phyloP scores from a whole-genome alignment of 192 early-diverging fungal species.

The Kappamyces sp. region DNA sequence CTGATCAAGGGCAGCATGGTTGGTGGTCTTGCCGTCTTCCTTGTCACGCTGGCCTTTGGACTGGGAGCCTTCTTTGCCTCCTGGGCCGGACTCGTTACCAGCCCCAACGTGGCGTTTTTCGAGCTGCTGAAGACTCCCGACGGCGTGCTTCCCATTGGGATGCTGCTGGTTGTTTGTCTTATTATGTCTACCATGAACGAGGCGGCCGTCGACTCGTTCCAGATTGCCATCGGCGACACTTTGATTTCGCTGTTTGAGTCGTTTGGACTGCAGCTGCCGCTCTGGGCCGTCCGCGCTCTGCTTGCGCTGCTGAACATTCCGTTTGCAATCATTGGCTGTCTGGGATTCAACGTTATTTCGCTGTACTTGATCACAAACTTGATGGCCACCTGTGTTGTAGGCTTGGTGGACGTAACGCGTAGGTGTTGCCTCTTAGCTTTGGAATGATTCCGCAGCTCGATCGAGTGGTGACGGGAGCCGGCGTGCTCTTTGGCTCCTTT shows the following conservation, averaged over 20 bases:
- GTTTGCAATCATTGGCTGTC: constrained; percentile 23
- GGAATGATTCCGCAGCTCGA: constrained; percentile 30
- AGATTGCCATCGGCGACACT: constrained; percentile 41
- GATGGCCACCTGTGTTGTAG: constrained; percentile 21
- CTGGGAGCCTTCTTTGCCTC: constrained; percentile 35
- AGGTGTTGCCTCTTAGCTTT: constrained; percentile 27
- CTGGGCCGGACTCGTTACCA: constrained; percentile 24
- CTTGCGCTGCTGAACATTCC: constrained; percentile 37
- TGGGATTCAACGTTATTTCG: constrained; percentile 22
- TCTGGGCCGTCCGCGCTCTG: constrained; percentile 9
- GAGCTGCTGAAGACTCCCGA: constrained; percentile 22
- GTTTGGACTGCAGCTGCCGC: constrained; percentile 1
- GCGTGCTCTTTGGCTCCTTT: constrained; percentile 28
- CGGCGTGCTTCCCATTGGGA: constrained; percentile 19
- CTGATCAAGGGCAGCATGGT: constrained; percentile 27
- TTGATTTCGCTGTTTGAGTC: constrained; percentile 19
- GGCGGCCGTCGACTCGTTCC: constrained; percentile 41
- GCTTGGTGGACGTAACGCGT: background rate
- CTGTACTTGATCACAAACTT: constrained; percentile 38
- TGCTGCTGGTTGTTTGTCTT: constrained; percentile 31
- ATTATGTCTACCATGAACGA: constrained; percentile 40
- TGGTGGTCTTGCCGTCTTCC: constrained; percentile 22
- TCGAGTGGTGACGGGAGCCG: constrained; percentile 20
- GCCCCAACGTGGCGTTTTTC: constrained; percentile 31
- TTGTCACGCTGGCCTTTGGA: constrained; percentile 34